Evolutionary conservation across 2,329 filamentous ascomycete genomes (phyloP).

Genomic region (Lasiodiplodia citricola): DNA sequence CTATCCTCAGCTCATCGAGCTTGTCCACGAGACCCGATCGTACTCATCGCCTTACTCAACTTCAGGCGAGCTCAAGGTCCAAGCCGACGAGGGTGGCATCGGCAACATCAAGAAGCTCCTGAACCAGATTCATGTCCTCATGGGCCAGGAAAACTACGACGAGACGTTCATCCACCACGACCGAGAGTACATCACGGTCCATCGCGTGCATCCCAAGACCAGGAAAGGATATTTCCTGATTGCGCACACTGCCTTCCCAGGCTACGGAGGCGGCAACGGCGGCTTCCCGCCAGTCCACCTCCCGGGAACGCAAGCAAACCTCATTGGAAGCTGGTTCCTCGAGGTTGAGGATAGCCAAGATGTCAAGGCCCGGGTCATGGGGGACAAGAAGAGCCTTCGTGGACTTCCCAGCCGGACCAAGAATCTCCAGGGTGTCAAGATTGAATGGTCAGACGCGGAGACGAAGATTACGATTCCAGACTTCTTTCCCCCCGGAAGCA

Average conservation of each 20-base stretch:
- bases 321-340: conserved; percentile 89
- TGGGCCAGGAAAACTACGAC: conserved; percentile 93
- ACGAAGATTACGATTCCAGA: conserved; percentile 81
- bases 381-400: conserved; percentile 73
- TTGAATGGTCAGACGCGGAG: conserved; percentile 74
- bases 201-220: conserved; percentile 89
- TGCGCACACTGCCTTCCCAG: conserved; percentile 93
- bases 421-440: conserved; percentile 73
- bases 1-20: conserved; percentile 89
- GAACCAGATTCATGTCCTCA: conserved; percentile 91
- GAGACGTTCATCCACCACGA: conserved; percentile 98
- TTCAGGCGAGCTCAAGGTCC: conserved; percentile 61
- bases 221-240: conserved; percentile 95
- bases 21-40: conserved; percentile 84
- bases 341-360: conserved; percentile 82
- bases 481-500: conserved; percentile 89
- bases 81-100: conserved; percentile 80
- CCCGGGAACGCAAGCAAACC: conserved; percentile 80
- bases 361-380: conserved; percentile 66
- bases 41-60: conserved; percentile 81
- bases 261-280: conserved; percentile 83
- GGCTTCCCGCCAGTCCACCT: conserved; percentile 80
- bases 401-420: conserved; percentile 85
- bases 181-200: conserved; percentile 93
- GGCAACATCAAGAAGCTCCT: conserved; percentile 89